A percentile compares a stretch with the other conserved stretches of the same genome.
Evolutionary conservation across 345 rosid genomes (phyloP).

Genomic region (Salix caprea): DNA sequence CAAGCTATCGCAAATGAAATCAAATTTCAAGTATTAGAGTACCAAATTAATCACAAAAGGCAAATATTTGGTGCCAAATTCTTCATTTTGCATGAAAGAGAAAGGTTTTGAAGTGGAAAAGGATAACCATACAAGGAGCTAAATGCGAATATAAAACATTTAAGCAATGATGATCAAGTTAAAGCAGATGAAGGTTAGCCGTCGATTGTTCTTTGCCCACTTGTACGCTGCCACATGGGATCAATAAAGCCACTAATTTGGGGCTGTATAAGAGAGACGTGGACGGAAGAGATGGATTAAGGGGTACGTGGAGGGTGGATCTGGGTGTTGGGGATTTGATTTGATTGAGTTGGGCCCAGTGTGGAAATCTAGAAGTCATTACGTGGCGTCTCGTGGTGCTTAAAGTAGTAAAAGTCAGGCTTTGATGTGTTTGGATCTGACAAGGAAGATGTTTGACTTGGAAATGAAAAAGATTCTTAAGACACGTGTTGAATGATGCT

Average conservation of each 20-base stretch:
- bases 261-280: constrained; percentile 11
- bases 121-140: neutral
- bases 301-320: constrained; percentile 40
- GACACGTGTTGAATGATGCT: constrained; percentile 19
- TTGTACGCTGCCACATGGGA: constrained; percentile 38
- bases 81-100: constrained; percentile 12
- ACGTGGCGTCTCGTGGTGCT: constrained; percentile 31
- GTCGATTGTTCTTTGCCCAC: constrained; percentile 7
- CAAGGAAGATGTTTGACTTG: constrained; percentile 17
- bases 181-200: constrained; percentile 16
- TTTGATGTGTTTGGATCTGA: constrained; percentile 10
- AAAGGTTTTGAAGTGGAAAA: neutral
- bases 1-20: neutral
- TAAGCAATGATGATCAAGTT: neutral
- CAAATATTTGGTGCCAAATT: neutral
- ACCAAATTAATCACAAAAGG: neutral
- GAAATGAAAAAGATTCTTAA: neutral
- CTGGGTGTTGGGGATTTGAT: constrained; percentile 7
- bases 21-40: neutral
- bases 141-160: neutral
- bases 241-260: constrained; percentile 3
- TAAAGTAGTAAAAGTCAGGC: neutral
- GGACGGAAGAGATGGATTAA: constrained; percentile 16
- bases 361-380: constrained; percentile 11
- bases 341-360: constrained; percentile 11